These are phyloP conservation scores for Aspergillus kassunensis DNA, from an alignment of 495 filamentous ascomycete species.

Conservation along the genomic window DNA sequence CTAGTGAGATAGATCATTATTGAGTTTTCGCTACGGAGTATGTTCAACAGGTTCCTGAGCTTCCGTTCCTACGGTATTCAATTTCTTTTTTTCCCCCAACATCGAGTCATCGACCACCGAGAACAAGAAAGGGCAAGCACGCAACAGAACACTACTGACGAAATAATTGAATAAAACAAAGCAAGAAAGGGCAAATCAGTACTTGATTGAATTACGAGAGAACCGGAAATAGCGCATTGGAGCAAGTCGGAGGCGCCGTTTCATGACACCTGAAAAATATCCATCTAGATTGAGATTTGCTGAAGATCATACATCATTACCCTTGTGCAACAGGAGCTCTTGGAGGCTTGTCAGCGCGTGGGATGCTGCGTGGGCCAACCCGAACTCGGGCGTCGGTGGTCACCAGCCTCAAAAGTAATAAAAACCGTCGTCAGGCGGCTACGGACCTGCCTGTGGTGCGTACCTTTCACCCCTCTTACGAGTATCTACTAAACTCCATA, in stretches of 20 bases:
- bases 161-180: background rate
- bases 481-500: conserved; percentile 9
- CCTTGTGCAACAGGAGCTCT: conserved; percentile 17
- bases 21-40: conserved; percentile 16
- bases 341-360: conserved; percentile 13
- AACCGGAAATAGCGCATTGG: conserved; percentile 17
- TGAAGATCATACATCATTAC: conserved; percentile 18
- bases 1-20: background rate
- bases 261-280: conserved; percentile 12
- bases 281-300: conserved; percentile 13
- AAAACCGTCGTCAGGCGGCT: conserved; percentile 14
- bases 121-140: background rate
- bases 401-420: conserved; percentile 20
- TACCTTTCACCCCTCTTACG: conserved; percentile 1
- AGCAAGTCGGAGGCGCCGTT: conserved; percentile 11
- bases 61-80: conserved; percentile 25
- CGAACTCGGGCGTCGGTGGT: conserved; percentile 16
- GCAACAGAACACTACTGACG: background rate
- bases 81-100: conserved; percentile 16
- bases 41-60: conserved; percentile 26
- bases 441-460: background rate
- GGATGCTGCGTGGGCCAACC: conserved; percentile 20
- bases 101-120: conserved; percentile 10
- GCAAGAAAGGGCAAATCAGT: background rate
- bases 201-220: conserved; percentile 10